Evolutionary conservation across 1,139 yeast species (phyloP), one percentile per base, ranked within the genome.

Genomic region (Candida dubliniensis): DNA sequence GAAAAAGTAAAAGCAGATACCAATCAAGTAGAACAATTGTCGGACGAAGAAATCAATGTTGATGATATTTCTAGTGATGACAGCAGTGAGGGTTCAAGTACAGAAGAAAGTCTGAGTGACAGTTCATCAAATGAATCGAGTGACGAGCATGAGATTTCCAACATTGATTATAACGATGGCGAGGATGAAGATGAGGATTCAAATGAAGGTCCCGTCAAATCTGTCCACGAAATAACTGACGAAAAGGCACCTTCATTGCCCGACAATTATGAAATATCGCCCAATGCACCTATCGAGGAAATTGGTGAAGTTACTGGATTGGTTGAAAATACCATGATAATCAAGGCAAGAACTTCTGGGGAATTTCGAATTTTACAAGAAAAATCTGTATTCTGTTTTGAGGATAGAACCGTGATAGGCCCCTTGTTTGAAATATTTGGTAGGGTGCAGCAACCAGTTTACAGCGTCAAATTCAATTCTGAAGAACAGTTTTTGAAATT

Each of bases 381-480:
- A 46, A 86, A 84, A 25, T 84, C 97, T 0, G 73, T 91, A 0
- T 72, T 93, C 13, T 89, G 96, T 59, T 74, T 90, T 41, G 84
- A 82, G 53, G 91, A 87, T 58, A 74, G 84, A 41, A 73, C 78
- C 0, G 69, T 87, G 0, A 56, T 95, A n/a, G 99, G 99, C 0
- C 83, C 87, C 1, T 67, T 93, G 11, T 87, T 81, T 57, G 99
- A 93, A 61, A 88, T 90, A 0, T 90, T 93, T 69, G 99, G 99
- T 0, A 83, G 90, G 23, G 76, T 93, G 8, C 88, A 88, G 51
- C 67, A 80, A n/a, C 99, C 99, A 0, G 71, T 84, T 38, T 91
- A 88, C 59, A 71, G 96, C 33, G 84, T 93, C 1, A 82, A 83
- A 49, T 83, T 88, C 59, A 77, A 81, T 41, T 53, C 71, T 1